Conservation (phyloP, 257 asterid genomes). For the Misopates orontium region DNA sequence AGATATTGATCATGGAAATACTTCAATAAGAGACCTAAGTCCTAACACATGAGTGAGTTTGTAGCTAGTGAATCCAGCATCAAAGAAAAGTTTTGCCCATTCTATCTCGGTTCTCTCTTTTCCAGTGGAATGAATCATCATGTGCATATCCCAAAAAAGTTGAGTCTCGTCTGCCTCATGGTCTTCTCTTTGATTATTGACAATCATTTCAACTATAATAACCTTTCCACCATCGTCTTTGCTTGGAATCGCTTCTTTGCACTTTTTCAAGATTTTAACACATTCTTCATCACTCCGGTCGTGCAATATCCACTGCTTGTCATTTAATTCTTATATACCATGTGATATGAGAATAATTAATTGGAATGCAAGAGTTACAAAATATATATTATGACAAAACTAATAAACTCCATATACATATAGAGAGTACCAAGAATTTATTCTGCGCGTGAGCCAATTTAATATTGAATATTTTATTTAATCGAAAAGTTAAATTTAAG, state of each 20-base stretch:
- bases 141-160: background rate
- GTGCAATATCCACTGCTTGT: slow-evolving; percentile 23
- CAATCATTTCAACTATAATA: background rate
- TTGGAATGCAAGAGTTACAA: no score
- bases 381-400: no score
- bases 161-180: background rate
- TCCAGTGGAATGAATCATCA: no score
- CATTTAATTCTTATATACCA: background rate
- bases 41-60: no score
- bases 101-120: slow-evolving; percentile 1
- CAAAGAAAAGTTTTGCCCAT: background rate
- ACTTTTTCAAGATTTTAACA: slow-evolving; percentile 18
- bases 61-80: background rate
- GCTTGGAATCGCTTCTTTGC: slow-evolving; percentile 24
- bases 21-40: no score
- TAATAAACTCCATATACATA: no score
- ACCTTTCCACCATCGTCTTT: slow-evolving; percentile 22
- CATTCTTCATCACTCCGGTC: slow-evolving; percentile 21
- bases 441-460: no score
- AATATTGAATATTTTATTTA: no score
- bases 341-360: no score
- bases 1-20: no score
- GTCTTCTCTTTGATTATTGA: background rate
- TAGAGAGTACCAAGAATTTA: no score
- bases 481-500: no score